A percentile compares a stretch with the other conserved stretches of the same genome.
Evolutionary conservation across 805 yeast genomes (phyloP).

Genomic region (Ogataea trehalophila): DNA sequence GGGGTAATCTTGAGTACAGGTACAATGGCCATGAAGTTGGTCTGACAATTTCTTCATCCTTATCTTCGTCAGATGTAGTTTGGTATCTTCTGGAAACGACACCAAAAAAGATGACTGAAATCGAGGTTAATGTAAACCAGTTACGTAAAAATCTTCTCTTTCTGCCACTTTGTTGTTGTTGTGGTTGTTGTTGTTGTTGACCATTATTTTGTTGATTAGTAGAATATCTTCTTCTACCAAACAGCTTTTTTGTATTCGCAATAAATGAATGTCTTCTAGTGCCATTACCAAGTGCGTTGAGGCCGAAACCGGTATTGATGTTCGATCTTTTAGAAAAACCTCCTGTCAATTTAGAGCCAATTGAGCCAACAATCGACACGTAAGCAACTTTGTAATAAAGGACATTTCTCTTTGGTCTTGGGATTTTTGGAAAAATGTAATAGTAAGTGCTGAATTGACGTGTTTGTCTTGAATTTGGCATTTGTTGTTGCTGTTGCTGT

Average conservation of each 20-base stretch:
- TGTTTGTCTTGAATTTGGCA: constrained; percentile 7
- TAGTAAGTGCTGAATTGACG: constrained; percentile 17
- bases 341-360: constrained; percentile 17
- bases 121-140: constrained; percentile 53
- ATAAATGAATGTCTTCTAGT: constrained; percentile 13
- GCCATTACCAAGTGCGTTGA: constrained; percentile 1
- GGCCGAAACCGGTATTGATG: constrained; percentile 1
- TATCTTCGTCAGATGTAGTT: constrained; percentile 10
- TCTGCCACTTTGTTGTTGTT: constrained; percentile 7
- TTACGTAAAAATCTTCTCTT: constrained; percentile 21
- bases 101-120: constrained; percentile 49
- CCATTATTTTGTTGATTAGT: constrained; percentile 2
- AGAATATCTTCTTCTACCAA: constrained; percentile 10
- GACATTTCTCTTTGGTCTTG: constrained; percentile 51
- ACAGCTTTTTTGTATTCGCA: constrained; percentile 26
- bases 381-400: constrained; percentile 38
- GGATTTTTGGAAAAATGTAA: constrained; percentile 48
- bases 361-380: constrained; percentile 18
- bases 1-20: constrained; percentile 84
- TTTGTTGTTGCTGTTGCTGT: constrained; percentile 11
- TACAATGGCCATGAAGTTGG: constrained; percentile 87
- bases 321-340: constrained; percentile 6
- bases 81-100: constrained; percentile 38
- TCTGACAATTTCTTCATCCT: constrained; percentile 34
- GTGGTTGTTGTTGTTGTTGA: constrained; percentile 6